Percentiles rank a stretch among this genome's conserved stretches.
Evolutionary conservation across 495 filamentous ascomycete genomes (phyloP).

Genomic region (Neurospora cerealis): DNA sequence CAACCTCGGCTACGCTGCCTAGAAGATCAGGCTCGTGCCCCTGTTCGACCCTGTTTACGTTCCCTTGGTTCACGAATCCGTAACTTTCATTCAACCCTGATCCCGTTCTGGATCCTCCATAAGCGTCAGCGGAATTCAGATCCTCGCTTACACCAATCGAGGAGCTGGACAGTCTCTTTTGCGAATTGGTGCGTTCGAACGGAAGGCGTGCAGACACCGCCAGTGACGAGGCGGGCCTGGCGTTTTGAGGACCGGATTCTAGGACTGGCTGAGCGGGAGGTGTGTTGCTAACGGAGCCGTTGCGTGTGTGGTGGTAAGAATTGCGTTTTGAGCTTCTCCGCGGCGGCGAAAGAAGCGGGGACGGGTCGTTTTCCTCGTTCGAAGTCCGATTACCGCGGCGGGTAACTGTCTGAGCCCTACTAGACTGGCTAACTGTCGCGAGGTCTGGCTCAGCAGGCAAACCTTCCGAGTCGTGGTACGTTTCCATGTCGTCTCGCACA

Average conservation of each 20-base stretch:
- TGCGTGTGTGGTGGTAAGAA: conserved; percentile 16
- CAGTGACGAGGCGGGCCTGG: not conserved
- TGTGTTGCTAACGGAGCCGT: conserved; percentile 9
- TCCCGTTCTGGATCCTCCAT: conserved; percentile 9
- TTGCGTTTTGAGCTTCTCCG: conserved; percentile 54
- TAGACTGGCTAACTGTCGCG: not conserved
- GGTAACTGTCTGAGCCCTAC: not conserved
- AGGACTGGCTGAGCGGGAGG: conserved; percentile 2
- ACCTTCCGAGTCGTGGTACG: conserved; percentile 3
- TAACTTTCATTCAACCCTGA: conserved; percentile 29
- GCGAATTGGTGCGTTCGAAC: conserved; percentile 48
- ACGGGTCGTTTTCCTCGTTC: conserved; percentile 31
- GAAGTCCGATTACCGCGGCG: not conserved
- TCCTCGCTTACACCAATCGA: conserved; percentile 39
- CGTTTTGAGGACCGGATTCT: not conserved
- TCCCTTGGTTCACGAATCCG: conserved; percentile 67
- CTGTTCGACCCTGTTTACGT: conserved; percentile 42
- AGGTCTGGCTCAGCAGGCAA: not conserved
- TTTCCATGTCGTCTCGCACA: conserved; percentile 27
- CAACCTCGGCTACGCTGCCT: conserved; percentile 43
- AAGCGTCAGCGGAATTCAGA: conserved; percentile 23
- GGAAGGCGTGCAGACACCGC: conserved; percentile 39
- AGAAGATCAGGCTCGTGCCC: conserved; percentile 29
- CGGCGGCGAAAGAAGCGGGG: conserved; percentile 28
- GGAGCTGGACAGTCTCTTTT: conserved; percentile 40